Evolutionary conservation across 768 basidiomycete species (phyloP), one percentile per base, ranked within the genome.

Genomic region (Rubroboletus pulcherrimus): DNA sequence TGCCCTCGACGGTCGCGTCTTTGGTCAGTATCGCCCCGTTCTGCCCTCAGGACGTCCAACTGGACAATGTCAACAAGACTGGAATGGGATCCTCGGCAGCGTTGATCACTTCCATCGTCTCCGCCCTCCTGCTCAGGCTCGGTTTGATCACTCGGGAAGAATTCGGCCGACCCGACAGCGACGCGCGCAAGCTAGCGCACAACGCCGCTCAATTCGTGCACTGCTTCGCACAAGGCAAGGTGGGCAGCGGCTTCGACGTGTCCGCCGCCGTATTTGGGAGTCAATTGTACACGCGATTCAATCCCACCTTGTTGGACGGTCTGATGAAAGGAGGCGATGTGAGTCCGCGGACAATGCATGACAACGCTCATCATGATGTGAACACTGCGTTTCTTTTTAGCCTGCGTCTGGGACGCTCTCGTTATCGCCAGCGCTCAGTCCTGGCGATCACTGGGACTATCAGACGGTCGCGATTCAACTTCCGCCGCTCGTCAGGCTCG

Each of bases 211-310:
- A 99, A 68, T 97, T 87, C 68, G 83, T 93, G 7, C 97, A 99
- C 70, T 98, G 94, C 66, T 77, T 94, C 37, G 97, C 96, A 0
- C 97, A 99, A 74, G 97, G 97, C 39, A 99, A 99, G 73, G 87
- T 99, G 15, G 97, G 97, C 31, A 93, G 91, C 65, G 97, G 97
- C 7, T 99, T 99, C 74, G 97, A 99, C 66, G 91, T 99, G 45
- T 85, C 92, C 7, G 84, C 93, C 0, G 96, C 96, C 1, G 90
- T 92, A 3, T 98, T 89, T 70, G 97, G 97, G 24, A 94, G 93
- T 66, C 96, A 98, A 64, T 66, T 93, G 7, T 99, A 98, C 74
- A 88, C 83, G 24, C 83, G 95, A 43, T 98, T 98, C 69, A 81
- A 83, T 65, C 89, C 92, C 5, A n/a, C 55, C 59, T 77, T 73